phyloP scores from a whole-genome alignment of 176 grass and related monocot genomes.

The Cenchrus purpureus region DNA sequence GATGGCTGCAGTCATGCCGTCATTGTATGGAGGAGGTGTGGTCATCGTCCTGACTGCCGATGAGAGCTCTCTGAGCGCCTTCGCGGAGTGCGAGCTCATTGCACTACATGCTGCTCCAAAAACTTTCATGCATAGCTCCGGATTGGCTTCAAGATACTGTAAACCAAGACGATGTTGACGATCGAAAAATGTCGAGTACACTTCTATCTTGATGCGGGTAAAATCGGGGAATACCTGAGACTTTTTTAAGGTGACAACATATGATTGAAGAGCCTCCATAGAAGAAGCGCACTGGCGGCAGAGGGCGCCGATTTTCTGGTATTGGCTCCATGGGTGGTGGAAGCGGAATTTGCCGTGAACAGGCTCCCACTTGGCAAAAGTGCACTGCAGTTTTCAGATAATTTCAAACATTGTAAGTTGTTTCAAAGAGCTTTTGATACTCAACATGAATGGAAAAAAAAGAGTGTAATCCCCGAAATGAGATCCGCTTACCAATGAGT shows the following conservation, averaged over 20 bases:
- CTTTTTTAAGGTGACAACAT: conserved; percentile 52
- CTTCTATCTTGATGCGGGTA: no score
- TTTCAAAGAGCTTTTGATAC: no score
- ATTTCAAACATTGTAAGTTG: no score
- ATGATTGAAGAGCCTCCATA: conserved; percentile 72
- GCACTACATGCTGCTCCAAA: conserved; percentile 49
- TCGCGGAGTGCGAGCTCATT: conserved; percentile 75
- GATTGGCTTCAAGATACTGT: conserved; percentile 54
- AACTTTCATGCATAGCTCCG: conserved; percentile 53
- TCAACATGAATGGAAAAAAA: no score
- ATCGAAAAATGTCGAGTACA: not conserved
- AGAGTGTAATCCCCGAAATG: not conserved
- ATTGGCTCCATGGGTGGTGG: conserved; percentile 79
- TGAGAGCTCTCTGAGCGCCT: conserved; percentile 63
- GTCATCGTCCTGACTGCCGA: conserved; percentile 61
- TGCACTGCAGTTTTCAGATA: conserved; percentile 48
- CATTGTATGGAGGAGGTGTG: conserved; percentile 22
- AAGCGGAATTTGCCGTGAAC: conserved; percentile 75
- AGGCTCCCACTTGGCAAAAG: conserved; percentile 88
- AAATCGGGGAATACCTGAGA: conserved; percentile 41
- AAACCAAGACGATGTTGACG: not conserved
- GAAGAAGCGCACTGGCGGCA: conserved; percentile 74
- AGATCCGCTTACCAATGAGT: conserved; percentile 62
- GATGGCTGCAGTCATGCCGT: conserved; percentile 52
- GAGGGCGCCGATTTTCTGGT: conserved; percentile 71